Evolutionary conservation across 2,329 filamentous ascomycete species (phyloP), one percentile per base, ranked within the genome.

Genomic region (Cordyceps pruinosa): DNA sequence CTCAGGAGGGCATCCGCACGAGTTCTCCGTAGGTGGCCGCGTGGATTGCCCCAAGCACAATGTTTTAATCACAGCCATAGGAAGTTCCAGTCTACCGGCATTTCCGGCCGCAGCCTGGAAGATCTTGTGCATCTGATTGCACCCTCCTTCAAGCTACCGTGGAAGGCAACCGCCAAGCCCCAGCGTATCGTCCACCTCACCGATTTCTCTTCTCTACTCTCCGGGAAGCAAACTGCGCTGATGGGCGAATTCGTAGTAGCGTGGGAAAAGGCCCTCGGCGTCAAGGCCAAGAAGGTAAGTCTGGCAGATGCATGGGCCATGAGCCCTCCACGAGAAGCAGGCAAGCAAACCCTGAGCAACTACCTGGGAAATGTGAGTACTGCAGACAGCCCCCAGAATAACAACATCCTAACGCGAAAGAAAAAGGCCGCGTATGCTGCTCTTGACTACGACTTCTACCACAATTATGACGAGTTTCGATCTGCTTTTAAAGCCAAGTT

Each of bases 361-460:
- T 73, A 67, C 25, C 63, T 73, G 58, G 57, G 57, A 30, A 57
- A 68, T n/a, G 70, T 70, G 42, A 59, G 66, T 60, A 1, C 37
- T n/a, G 15, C 17, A 2, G 41, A 21, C 28, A 17, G 21, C 7
- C 2, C n/a, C n/a, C n/a, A n/a, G n/a, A n/a, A n/a, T n/a, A n/a
- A n/a, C n/a, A n/a, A n/a, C n/a, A n/a, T n/a, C n/a, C n/a, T n/a
- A n/a, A n/a, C n/a, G 4, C 13, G 4, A 35, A 35, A 1, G 10
- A 17, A 3, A 26, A 12, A 73, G 69, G 65, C 65, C 3, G 62
- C 67, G 1, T 71, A 69, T 30, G 57, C 59, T 2, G 64, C 64
- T 1, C 69, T 68, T 52, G 70, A 68, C 51, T 68, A 69, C 60
- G 69, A 70, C 8, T 71, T 69, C 52, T 70, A 66, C 51, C 62